phyloP scores from a whole-genome alignment of 495 filamentous ascomycete species.

The Penicillium flavigenum region DNA sequence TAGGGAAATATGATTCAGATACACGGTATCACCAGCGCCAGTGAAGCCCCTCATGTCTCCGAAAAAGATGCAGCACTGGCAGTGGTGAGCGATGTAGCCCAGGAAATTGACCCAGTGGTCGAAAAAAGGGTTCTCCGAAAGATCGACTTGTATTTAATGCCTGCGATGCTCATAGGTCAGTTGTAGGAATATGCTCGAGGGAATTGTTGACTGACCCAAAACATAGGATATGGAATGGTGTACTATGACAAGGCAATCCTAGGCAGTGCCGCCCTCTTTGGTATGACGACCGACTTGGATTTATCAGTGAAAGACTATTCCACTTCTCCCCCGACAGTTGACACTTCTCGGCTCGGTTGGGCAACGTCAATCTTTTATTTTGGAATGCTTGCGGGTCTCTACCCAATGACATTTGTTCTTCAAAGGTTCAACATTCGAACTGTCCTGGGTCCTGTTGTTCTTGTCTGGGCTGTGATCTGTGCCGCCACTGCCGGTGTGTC shows the following conservation, averaged over 20 bases:
- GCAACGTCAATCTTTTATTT: constrained; percentile 80
- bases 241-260: constrained; percentile 81
- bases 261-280: constrained; percentile 68
- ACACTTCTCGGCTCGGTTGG: constrained; percentile 67
- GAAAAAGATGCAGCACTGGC: constrained; percentile 49
- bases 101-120: constrained; percentile 51
- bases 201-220: background rate
- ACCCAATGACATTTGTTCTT: constrained; percentile 67
- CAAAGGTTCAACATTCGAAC: constrained; percentile 64
- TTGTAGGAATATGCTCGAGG: background rate
- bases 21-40: constrained; percentile 15
- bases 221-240: constrained; percentile 63
- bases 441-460: constrained; percentile 61
- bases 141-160: constrained; percentile 70
- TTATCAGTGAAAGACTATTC: constrained; percentile 53
- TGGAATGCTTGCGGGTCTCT: constrained; percentile 70
- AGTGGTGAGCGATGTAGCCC: constrained; percentile 52
- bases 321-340: constrained; percentile 53
- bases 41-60: constrained; percentile 17
- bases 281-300: constrained; percentile 67
- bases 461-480: constrained; percentile 65
- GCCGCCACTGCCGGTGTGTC: constrained; percentile 68
- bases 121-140: constrained; percentile 62
- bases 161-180: constrained; percentile 65
- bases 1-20: constrained; percentile 23